Base-by-base conservation (phyloP, 2,329 filamentous ascomycete genomes). In the Hypoxylon sp. region DNA sequence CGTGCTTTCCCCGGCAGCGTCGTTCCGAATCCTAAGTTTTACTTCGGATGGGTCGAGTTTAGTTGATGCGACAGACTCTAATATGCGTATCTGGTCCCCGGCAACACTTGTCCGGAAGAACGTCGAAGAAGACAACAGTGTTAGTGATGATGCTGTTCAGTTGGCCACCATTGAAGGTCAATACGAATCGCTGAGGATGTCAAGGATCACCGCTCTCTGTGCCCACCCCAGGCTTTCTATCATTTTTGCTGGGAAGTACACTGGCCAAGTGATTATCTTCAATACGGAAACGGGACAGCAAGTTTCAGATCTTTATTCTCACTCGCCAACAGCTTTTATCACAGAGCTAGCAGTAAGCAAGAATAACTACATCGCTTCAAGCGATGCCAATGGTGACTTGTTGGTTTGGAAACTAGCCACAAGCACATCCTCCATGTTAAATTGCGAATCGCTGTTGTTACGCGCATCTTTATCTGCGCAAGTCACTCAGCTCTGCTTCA, bases 61-160 rank as follows among this genome's bases (percentile, higher is more conserved):
- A 37, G 41, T 56, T 12, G 12, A 47, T 34, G 19, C 12, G 34
- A 56, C 41, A 8, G 27, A 47, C 41, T 46, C 21, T 11, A 14
- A 16, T 12, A 34, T 56, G 41, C 29, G 43, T 11, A 56, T 56
- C 6, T 56, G 53, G 53, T 56, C 37, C 16, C 53, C 41, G 7
- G 21, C 41, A 5, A 12, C 14, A 16, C 39, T 56, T 32, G 29
- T 34, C 4, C 41, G 16, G 8, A 27, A 37, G 19, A 25, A 56
- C 27, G 29, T 34, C 2, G 21, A 47, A 2, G 19, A 56, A 16
- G 39, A 34, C 11, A 9, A 47, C 14, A 46, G 16, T 34, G 6
- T 12, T 16, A 11, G 5, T n/a, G 29, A 47, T 4, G 43, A 27
- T 3, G 43, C 12, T 47, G 6, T 25, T 47, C 27, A 16, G 19